Evolutionary conservation across 805 yeast species (phyloP), one percentile per base, ranked within the genome.

Genomic region (Suhomyces kilbournensis): DNA sequence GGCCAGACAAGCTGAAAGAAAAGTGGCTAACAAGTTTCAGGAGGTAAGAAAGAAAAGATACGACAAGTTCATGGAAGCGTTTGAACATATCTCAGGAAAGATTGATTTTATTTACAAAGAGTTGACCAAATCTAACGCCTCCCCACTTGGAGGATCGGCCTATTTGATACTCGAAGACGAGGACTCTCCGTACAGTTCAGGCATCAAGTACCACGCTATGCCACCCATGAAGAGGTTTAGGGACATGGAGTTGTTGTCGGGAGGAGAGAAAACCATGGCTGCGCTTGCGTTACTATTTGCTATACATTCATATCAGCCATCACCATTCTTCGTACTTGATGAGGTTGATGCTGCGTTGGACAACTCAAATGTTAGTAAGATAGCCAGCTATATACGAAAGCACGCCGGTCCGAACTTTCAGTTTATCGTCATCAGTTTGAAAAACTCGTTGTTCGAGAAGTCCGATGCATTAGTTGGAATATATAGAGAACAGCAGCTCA

Each of bases 311-410:
- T 88, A 75, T 69, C 93, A 86, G 48, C 97, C 97, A 2, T 86
- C 97, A 0, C 99, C 99, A 30, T 94, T 94, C 66, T 93, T 94
- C 65, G 96, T 94, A 0, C 74, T 94, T 43, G 99, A 94, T 67
- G 99, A 94, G 70, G 91, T 94, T n/a, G 99, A 94, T 71, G 98
- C 99, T 0, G 98, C 98, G 0, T 78, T 94, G 53, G 99, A 94
- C 69, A 85, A 88, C 54, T 83, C 90, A 22, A 94, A 94, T 63
- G 97, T 94, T 22, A 82, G 82, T 50, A 83, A 83, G 62, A 85
- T 94, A 53, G 97, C 97, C n/a, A 84, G 83, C 53, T 94, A 92
- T 65, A 90, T 94, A 54, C 79, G 79, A 48, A 81, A 79, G 54
- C 84, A 87, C 60, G 84, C 93, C 2, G 86, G 90, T 23, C 87